Evolutionary conservation across 805 yeast species (phyloP).

Genomic region (Yueomyces sinensis): DNA sequence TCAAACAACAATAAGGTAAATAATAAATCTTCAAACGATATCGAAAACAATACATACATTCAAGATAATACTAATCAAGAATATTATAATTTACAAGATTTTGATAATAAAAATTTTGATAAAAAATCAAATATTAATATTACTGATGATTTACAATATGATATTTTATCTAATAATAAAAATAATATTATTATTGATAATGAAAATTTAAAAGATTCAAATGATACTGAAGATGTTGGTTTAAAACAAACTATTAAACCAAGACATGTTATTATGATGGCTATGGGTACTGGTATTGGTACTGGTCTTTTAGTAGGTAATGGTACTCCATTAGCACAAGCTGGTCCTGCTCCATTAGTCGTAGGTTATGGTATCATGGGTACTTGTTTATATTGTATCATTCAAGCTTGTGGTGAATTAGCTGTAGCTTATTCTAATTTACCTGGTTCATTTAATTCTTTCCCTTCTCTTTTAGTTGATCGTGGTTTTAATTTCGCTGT

Average conservation of each 20-base stretch:
- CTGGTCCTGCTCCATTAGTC: slow-evolving; percentile 54
- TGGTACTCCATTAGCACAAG: slow-evolving; percentile 41
- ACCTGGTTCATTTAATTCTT: slow-evolving; percentile 49
- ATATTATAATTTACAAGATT: slow-evolving; percentile 1
- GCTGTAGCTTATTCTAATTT: slow-evolving; percentile 51
- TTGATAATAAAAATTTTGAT: slow-evolving; percentile 1
- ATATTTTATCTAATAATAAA: slow-evolving; percentile 5
- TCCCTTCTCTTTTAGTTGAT: slow-evolving; percentile 49
- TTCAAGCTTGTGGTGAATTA: slow-evolving; percentile 53
- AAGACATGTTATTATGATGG: slow-evolving; percentile 61
- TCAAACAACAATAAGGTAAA: no score
- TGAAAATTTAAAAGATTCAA: no score
- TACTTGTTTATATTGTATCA: slow-evolving; percentile 44
- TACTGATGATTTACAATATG: slow-evolving; percentile 15
- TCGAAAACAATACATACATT: slow-evolving; percentile 3
- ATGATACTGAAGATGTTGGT: slow-evolving; percentile 25
- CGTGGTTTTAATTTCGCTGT: slow-evolving; percentile 60
- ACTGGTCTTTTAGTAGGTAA: slow-evolving; percentile 65
- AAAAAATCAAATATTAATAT: slow-evolving; percentile 3
- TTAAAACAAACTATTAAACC: slow-evolving; percentile 24
- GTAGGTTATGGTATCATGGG: slow-evolving; percentile 51
- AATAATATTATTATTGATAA: slow-evolving; percentile 6
- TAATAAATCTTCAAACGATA: not conserved
- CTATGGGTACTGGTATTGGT: slow-evolving; percentile 65
- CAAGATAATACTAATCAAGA: slow-evolving; percentile 16